phyloP scores from a whole-genome alignment of 805 yeast species.

The Groenewaldozyma salmanticensis region DNA sequence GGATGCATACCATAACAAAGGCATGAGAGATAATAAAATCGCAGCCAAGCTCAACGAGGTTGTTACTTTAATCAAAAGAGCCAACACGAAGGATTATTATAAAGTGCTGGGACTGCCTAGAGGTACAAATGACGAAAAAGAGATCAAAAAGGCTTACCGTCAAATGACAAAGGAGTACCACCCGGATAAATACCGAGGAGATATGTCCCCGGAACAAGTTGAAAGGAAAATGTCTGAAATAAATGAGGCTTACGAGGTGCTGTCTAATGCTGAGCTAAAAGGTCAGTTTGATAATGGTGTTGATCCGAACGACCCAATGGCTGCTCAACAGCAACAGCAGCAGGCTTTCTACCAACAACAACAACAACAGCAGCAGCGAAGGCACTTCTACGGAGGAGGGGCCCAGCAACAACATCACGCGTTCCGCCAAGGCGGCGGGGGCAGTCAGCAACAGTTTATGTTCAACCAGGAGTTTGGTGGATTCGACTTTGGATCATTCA shows the following conservation, averaged over 20 bases:
- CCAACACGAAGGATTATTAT: conserved; percentile 61
- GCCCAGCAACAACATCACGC: not conserved
- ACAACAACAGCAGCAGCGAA: not conserved
- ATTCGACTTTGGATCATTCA: conserved; percentile 10
- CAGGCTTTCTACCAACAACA: not conserved
- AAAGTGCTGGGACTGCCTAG: conserved; percentile 59
- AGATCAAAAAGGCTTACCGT: conserved; percentile 75
- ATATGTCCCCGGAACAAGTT: conserved; percentile 53
- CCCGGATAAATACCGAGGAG: conserved; percentile 83
- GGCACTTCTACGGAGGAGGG: not conserved
- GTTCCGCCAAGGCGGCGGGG: not conserved
- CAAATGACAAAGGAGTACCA: conserved; percentile 71
- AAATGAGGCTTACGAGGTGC: conserved; percentile 84
- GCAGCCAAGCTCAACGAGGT: conserved; percentile 15
- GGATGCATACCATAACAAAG: conserved; percentile 13
- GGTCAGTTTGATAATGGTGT: conserved; percentile 47
- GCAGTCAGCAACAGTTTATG: conserved; percentile 1
- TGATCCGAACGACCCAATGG: conserved; percentile 33
- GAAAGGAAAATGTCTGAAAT: conserved; percentile 84
- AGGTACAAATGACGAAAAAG: conserved; percentile 52
- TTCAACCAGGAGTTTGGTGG: conserved; percentile 6
- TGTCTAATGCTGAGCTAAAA: conserved; percentile 56
- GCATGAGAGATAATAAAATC: conserved; percentile 12
- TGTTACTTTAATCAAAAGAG: conserved; percentile 16
- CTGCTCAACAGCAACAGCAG: conserved; percentile 1